Percentiles rank a stretch among this genome's conserved stretches.
Conservation (phyloP, 345 rosid species). For the Linum lewisii region DNA sequence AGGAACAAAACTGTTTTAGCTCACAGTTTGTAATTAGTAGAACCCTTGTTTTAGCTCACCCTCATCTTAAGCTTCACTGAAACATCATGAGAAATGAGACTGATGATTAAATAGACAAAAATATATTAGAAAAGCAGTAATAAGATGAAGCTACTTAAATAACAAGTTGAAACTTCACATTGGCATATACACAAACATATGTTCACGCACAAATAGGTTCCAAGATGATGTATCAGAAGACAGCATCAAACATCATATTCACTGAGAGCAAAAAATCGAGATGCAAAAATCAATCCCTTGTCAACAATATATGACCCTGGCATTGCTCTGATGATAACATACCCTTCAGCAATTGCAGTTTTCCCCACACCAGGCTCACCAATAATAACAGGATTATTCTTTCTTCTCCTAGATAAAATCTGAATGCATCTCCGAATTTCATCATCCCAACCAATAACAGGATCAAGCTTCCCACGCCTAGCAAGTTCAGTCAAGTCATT, state of each 20-base stretch:
- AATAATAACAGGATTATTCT: slow-evolving; percentile 88
- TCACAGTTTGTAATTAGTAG: too few species aligned
- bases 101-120: neutral
- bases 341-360: slow-evolving; percentile 91
- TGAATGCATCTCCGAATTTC: slow-evolving; percentile 84
- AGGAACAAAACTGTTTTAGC: too few species aligned
- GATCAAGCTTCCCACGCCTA: slow-evolving; percentile 83
- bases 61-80: neutral
- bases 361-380: slow-evolving; percentile 97
- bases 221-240: neutral
- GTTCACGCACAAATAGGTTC: neutral
- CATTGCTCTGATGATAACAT: slow-evolving; percentile 16
- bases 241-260: neutral
- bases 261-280: neutral
- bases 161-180: neutral
- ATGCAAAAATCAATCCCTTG: neutral
- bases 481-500: slow-evolving; percentile 91
- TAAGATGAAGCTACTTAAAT: neutral
- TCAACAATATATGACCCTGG: neutral
- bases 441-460: slow-evolving; percentile 86
- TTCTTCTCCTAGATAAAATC: slow-evolving; percentile 83
- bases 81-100: too few species aligned
- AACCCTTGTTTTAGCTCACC: neutral
- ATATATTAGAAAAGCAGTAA: neutral
- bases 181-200: neutral